Conservation (phyloP, 257 asterid genomes). For the Galeopsis tetrahit region DNA sequence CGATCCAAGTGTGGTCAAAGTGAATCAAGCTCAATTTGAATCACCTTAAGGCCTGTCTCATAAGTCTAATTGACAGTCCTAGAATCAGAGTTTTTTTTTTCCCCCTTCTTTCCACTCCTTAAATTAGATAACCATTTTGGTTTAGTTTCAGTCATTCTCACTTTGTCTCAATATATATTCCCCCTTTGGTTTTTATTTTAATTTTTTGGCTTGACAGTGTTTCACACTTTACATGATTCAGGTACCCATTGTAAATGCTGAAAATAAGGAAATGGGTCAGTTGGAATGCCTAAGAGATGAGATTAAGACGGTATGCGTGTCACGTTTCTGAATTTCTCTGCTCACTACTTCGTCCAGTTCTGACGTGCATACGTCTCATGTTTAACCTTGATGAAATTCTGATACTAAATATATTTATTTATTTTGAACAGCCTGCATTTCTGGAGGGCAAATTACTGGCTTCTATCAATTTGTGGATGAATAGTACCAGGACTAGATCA, state of each 20-base stretch:
- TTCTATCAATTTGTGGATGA: conserved; percentile 96
- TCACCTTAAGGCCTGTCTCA: conserved; percentile 2
- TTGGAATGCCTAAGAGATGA: conserved; percentile 77
- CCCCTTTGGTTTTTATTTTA: background rate
- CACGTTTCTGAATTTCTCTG: conserved; percentile 30
- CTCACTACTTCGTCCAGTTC: conserved; percentile 12
- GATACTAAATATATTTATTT: conserved; percentile 28
- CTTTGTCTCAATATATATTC: background rate
- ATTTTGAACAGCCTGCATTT: conserved; percentile 69
- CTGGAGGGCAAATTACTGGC: conserved; percentile 63
- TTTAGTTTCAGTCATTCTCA: conserved; percentile 15
- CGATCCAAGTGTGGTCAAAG: conserved; percentile 3
- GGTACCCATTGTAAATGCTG: conserved; percentile 75
- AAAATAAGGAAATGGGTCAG: conserved; percentile 75
- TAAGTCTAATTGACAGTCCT: conserved; percentile 6
- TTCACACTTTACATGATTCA: conserved; percentile 41
- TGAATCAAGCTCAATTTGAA: conserved; percentile 16
- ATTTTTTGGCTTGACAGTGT: conserved; percentile 8
- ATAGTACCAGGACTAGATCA: conserved; percentile 74
- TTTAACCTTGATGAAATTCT: conserved; percentile 15
- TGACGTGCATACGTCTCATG: conserved; percentile 24
- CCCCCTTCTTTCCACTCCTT: background rate
- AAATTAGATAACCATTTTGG: conserved; percentile 19
- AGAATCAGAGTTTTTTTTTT: background rate
- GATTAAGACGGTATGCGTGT: conserved; percentile 58